phyloP scores from a whole-genome alignment of 202 grass and related monocot genomes.

The Thinopyrum obtusiflorum region DNA sequence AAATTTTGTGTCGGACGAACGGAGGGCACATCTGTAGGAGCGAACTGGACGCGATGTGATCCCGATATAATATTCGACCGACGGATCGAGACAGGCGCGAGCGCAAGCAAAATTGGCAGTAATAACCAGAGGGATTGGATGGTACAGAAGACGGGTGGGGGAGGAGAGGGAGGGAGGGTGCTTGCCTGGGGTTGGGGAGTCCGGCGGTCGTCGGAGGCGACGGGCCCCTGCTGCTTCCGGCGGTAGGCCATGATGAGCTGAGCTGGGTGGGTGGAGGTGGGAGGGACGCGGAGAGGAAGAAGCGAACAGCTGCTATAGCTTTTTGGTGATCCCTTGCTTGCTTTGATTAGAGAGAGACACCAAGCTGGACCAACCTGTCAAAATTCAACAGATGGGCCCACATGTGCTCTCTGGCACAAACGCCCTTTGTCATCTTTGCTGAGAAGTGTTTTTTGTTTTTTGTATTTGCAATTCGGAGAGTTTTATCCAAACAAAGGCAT shows the following conservation, averaged over 20 bases:
- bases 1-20: neutral
- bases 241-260: slow-evolving; percentile 51
- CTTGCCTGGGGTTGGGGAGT: slow-evolving; percentile 35
- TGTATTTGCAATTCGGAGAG: no score
- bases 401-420: neutral
- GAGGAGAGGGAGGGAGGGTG: neutral
- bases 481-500: no score
- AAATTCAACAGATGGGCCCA: neutral
- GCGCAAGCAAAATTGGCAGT: neutral
- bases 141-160: neutral
- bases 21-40: neutral
- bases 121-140: neutral
- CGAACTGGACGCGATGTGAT: neutral
- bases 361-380: slow-evolving; percentile 24
- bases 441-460: no score
- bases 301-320: neutral
- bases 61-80: neutral
- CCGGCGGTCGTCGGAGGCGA: slow-evolving; percentile 31
- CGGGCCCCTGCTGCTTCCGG: slow-evolving; percentile 42
- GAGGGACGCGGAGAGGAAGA: neutral
- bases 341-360: neutral
- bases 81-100: neutral
- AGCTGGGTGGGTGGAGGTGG: neutral
- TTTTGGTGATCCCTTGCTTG: slow-evolving; percentile 10
- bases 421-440: neutral